Base-by-base conservation (phyloP, 2,329 filamentous ascomycete genomes). In the Fusarium compactum region DNA sequence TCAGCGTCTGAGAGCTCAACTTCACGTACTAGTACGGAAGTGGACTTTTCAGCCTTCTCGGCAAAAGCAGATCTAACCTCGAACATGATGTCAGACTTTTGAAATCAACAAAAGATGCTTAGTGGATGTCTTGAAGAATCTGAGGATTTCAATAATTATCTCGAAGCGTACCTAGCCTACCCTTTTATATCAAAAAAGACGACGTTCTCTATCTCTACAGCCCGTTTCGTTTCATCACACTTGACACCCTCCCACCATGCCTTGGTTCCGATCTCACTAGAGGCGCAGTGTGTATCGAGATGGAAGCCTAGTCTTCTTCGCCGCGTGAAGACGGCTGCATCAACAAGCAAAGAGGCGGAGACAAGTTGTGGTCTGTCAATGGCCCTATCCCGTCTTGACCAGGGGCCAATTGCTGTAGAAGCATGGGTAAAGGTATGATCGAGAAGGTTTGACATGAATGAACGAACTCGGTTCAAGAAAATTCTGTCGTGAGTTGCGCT, bases 61-160 rank as follows among this genome's bases (percentile, higher is more conserved):
- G 53, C 43, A n/a, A 56, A 56, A 24, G 11, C 43, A 30, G 53
- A 56, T 56, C 53, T 40, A 24, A 56, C 24, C 24, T 56, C 53
- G 43, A 56, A 56, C 53, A 56, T 56, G 43, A 40, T 56, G 30
- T 48, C n/a, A 22, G 53, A 48, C 18, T 56, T 56, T 14, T 20
- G n/a, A 5, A 29, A 24, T 40, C 1, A 40, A 56, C 14, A 40
- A n/a, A 47, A 38, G n/a, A n/a, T 56, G 24, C 15, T 56, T 38
- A 24, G 18, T 56, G 30, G 15, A 48, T 56, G 30, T 48, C 9
- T 29, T 27, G 14, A 9, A 6, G 30, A 29, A 24, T 29, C 24
- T 56, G 43, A 22, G 30, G 12, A 40, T 22, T 48, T 47, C 7
- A 48, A 48, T 24, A 40, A 10, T 29, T 7, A 30, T 29, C 14